Evolutionary conservation across 352 stramenopile genomes (phyloP).

Genomic region (Pythium biforme): DNA sequence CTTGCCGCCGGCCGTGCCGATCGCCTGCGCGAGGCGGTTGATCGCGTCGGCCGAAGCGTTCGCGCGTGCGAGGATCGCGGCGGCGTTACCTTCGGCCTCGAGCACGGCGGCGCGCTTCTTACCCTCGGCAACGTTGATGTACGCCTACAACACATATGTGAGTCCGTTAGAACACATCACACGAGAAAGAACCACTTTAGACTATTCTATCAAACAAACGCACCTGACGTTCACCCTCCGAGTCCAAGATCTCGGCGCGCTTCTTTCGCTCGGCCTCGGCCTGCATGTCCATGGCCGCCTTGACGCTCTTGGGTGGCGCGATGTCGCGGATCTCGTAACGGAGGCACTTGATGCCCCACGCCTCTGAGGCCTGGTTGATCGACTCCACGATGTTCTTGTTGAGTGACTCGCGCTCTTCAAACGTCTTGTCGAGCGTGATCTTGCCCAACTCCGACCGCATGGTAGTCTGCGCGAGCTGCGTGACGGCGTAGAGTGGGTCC

Average conservation of each 20-base stretch:
- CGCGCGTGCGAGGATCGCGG: constrained; percentile 80
- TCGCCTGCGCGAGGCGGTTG: constrained; percentile 65
- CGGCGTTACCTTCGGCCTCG: constrained; percentile 82
- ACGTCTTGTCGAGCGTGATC: constrained; percentile 93
- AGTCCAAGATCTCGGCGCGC: constrained; percentile 91
- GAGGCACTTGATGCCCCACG: constrained; percentile 90
- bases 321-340: constrained; percentile 93
- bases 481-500: constrained; percentile 88
- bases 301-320: constrained; percentile 79
- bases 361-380: constrained; percentile 89
- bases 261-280: constrained; percentile 90
- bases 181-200: too few species aligned
- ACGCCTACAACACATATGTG: constrained; percentile 32
- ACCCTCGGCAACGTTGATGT: constrained; percentile 91
- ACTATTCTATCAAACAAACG: background rate
- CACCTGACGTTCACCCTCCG: constrained; percentile 80
- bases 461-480: constrained; percentile 89
- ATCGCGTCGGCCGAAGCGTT: constrained; percentile 84
- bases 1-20: constrained; percentile 60
- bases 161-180: too few species aligned
- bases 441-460: constrained; percentile 92
- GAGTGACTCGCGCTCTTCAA: constrained; percentile 91
- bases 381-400: constrained; percentile 90
- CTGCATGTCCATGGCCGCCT: constrained; percentile 92
- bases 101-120: constrained; percentile 88